Evolutionary conservation across 1,284 basidiomycete genomes (phyloP).

Genomic region (Malassezia equina): DNA sequence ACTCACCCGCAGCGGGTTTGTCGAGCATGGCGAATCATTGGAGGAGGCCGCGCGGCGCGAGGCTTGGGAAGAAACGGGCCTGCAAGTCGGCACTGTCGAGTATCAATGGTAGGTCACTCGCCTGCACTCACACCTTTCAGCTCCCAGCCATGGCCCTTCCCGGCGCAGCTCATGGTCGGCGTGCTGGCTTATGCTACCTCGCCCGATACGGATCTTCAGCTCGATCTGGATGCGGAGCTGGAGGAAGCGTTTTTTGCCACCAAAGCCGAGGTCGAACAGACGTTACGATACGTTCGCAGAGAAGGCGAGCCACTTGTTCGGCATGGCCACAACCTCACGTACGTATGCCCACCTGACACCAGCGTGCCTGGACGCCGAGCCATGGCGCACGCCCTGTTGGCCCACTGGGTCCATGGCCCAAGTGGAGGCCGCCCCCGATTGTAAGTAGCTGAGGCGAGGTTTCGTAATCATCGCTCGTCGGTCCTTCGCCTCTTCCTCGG

Average conservation of each 20-base stretch:
- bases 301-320: not conserved
- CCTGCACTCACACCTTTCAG: conserved; percentile 48
- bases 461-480: not conserved
- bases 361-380: conserved; percentile 12
- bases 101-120: conserved; percentile 57
- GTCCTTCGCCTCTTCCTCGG: not conserved
- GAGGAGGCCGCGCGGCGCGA: conserved; percentile 88
- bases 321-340: conserved; percentile 2
- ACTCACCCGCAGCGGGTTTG: conserved; percentile 25
- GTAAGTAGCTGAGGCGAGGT: not conserved
- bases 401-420: not conserved
- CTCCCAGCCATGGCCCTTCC: conserved; percentile 63
- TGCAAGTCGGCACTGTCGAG: conserved; percentile 68
- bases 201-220: conserved; percentile 58
- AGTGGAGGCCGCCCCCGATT: not conserved
- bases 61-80: conserved; percentile 87
- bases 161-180: conserved; percentile 81
- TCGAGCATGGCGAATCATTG: conserved; percentile 55
- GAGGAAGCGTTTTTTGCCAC: conserved; percentile 74
- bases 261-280: not conserved
- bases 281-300: not conserved
- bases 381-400: conserved; percentile 6
- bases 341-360: not conserved
- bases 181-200: conserved; percentile 40
- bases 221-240: conserved; percentile 92